Evolutionary conservation across 2,329 filamentous ascomycete species (phyloP), one percentile per base, ranked within the genome.

Genomic region (Orbilia blumenaviensis): DNA sequence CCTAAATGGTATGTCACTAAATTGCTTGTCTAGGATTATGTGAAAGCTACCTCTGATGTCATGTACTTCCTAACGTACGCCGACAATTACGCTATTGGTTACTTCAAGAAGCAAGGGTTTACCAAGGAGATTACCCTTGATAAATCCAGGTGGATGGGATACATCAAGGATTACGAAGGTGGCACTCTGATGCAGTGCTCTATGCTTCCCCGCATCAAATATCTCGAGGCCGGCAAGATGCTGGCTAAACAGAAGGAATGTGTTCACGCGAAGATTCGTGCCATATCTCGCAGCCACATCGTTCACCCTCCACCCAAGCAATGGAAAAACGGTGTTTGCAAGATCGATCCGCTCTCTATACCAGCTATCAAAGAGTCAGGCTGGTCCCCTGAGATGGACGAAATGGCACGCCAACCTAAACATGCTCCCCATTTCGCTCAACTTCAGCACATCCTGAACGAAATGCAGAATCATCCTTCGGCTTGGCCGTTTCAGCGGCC

Each of bases 21-120:
- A 3, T 6, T 38, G 7, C 3, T 56, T 8, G 23, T 12, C 9
- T 23, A 85, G 84, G 89, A 99, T 85, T 99, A 97, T 81, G 95
- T 99, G 82, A 97, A 97, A 83, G 94, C 94, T 5, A 97, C 94
- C 0, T 96, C 92, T 64, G 90, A 94, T 79, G 94, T 99, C 54
- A 98, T 97, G 94, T 94, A 99, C 83, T 99, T 99, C 83, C 87
- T 99, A 1, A 99, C 95, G 0, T 99, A 99, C 81, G 95, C 95
- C 78, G 95, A 99, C 83, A 99, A 99, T 83, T 98, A 98, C 81
- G 95, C 95, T 41, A 99, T 97, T 79, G 95, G 95, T 9, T 99
- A 98, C 83, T 99, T 99, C 84, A 96, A 98, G 83, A 99, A 99
- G 82, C 95, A 99, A 82, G 95, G 95, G 0, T 99, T 99, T 81